phyloP scores from a whole-genome alignment of 2,329 filamentous ascomycete species.

The Penicillium sp. region DNA sequence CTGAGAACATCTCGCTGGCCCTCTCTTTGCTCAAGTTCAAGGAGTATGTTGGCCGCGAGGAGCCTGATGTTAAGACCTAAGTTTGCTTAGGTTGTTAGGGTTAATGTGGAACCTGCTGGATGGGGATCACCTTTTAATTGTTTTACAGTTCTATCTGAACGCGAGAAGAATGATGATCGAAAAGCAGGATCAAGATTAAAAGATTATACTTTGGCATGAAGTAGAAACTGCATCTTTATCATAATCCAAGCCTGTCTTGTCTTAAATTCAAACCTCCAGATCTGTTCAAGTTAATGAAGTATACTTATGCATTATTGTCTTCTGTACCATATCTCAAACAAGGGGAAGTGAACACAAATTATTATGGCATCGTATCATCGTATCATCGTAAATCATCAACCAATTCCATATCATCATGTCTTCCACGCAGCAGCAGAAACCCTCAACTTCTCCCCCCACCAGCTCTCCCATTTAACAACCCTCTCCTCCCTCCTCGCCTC shows the following conservation, averaged over 20 bases:
- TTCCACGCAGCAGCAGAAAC: conserved; percentile 11
- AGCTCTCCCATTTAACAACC: conserved; percentile 71
- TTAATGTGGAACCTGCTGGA: conserved; percentile 24
- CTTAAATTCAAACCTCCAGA: neutral
- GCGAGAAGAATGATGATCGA: conserved; percentile 15
- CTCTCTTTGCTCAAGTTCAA: conserved; percentile 86
- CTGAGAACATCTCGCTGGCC: conserved; percentile 82
- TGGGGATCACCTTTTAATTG: conserved; percentile 21
- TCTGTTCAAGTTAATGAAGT: neutral
- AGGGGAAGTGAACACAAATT: neutral
- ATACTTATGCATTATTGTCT: neutral
- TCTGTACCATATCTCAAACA: neutral
- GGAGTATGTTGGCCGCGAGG: conserved; percentile 85
- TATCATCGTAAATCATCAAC: neutral
- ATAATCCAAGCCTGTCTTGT: conserved; percentile 1
- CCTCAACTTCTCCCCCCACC: conserved; percentile 65
- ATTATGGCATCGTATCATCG: neutral
- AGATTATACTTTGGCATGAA: conserved; percentile 2
- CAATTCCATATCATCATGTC: neutral
- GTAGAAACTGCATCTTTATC: conserved; percentile 1
- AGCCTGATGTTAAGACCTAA: conserved; percentile 96
- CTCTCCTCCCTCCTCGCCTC: conserved; percentile 69
- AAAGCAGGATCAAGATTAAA: conserved; percentile 13
- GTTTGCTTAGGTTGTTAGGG: conserved; percentile 1
- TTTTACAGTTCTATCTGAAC: conserved; percentile 11